These are phyloP conservation scores for Yamadazyma phyllophila DNA, from an alignment of 805 yeast genomes.

Conservation along the genomic window DNA sequence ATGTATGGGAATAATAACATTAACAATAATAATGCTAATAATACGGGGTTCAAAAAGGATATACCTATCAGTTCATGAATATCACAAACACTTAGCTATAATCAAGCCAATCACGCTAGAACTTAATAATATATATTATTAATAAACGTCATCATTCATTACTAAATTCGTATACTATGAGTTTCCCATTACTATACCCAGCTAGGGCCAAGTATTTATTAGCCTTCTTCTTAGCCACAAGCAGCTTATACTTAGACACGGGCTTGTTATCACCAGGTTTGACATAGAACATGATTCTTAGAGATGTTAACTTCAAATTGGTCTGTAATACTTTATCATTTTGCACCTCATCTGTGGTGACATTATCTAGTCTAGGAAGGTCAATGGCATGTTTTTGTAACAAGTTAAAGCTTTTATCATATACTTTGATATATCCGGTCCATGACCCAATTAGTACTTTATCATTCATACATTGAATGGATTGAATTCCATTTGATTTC, in stretches of 20 bases:
- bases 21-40: slow-evolving; percentile 11
- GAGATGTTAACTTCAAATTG: slow-evolving; percentile 1
- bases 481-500: slow-evolving; percentile 21
- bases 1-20: slow-evolving; percentile 8
- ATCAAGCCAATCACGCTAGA: neutral
- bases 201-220: slow-evolving; percentile 8
- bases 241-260: slow-evolving; percentile 6
- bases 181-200: slow-evolving; percentile 15
- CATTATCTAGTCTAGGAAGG: slow-evolving; percentile 11
- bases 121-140: neutral
- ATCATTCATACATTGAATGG: slow-evolving; percentile 22
- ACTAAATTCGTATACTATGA: slow-evolving; percentile 10
- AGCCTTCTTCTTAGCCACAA: neutral
- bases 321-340: slow-evolving; percentile 1
- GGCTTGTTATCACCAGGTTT: too few relatives aligned
- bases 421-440: slow-evolving; percentile 48
- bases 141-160: slow-evolving; percentile 1
- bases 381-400: slow-evolving; percentile 12
- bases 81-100: neutral
- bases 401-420: slow-evolving; percentile 8
- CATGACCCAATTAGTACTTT: slow-evolving; percentile 40
- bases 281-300: neutral
- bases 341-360: slow-evolving; percentile 3
- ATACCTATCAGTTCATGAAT: slow-evolving; percentile 8
- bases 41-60: slow-evolving; percentile 7